These are phyloP conservation scores for Mycena pura DNA, from an alignment of 768 basidiomycete species.

Conservation along the genomic window DNA sequence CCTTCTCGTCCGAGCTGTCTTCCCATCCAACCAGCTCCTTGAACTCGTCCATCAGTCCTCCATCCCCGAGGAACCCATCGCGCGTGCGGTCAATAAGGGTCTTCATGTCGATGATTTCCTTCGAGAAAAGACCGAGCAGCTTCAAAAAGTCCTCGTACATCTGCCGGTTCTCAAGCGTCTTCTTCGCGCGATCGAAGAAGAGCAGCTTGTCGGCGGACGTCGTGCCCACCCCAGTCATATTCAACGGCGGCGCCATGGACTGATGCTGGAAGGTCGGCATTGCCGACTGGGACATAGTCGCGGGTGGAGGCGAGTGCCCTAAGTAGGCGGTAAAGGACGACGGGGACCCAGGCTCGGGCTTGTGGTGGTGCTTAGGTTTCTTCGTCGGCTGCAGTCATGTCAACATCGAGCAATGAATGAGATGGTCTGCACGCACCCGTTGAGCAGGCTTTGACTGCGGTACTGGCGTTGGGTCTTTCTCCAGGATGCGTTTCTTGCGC, in stretches of 20 bases:
- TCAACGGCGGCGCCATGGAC: constrained; percentile 27
- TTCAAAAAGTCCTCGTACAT: constrained; percentile 95
- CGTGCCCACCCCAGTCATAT: constrained; percentile 31
- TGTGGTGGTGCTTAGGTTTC: constrained; percentile 68
- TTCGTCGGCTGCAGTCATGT: constrained; percentile 53
- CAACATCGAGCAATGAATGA: not conserved
- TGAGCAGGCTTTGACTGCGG: constrained; percentile 57
- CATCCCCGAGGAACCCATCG: constrained; percentile 79
- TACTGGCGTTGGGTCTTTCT: constrained; percentile 73
- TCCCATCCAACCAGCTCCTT: constrained; percentile 87
- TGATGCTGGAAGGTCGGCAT: constrained; percentile 28
- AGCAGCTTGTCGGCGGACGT: constrained; percentile 75
- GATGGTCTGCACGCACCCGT: constrained; percentile 46
- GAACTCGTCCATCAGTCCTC: constrained; percentile 82
- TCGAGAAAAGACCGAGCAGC: constrained; percentile 87
- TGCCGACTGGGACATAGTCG: constrained; percentile 36
- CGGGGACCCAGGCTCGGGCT: constrained; percentile 61
- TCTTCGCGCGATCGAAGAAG: constrained; percentile 95
- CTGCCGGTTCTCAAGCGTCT: constrained; percentile 73
- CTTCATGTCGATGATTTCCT: constrained; percentile 88
- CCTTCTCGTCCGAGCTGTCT: constrained; percentile 67
- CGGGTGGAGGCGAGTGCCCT: constrained; percentile 48
- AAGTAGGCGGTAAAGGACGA: constrained; percentile 56
- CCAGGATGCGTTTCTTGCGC: constrained; percentile 66
- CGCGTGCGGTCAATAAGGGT: constrained; percentile 83